These are phyloP conservation scores for Brassica nigra DNA, from an alignment of 345 rosid species.

Conservation along the genomic window DNA sequence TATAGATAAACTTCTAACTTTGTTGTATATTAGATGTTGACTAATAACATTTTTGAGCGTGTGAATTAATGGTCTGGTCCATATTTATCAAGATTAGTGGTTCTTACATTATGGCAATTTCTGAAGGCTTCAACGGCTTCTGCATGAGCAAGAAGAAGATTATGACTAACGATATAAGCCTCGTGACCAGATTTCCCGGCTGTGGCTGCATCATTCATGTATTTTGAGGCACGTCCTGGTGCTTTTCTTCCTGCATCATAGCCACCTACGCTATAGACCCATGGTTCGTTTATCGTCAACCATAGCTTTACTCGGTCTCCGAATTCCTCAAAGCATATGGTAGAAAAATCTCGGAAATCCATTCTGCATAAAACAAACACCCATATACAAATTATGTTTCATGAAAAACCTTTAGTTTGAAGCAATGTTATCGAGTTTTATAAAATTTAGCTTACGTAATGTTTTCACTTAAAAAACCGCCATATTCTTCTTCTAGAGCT, in stretches of 20 bases:
- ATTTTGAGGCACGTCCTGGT: constrained; percentile 44
- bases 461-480: constrained; percentile 30
- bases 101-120: constrained; percentile 19
- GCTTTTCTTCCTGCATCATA: constrained; percentile 39
- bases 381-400: neutral
- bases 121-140: constrained; percentile 41
- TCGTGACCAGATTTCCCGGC: constrained; percentile 40
- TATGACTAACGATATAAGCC: constrained; percentile 33
- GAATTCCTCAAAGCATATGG: constrained; percentile 44
- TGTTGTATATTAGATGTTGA: neutral
- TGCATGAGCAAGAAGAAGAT: constrained; percentile 37
- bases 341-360: constrained; percentile 43
- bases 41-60: neutral
- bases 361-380: neutral
- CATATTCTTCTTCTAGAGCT: constrained; percentile 37
- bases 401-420: neutral
- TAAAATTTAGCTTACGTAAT: constrained; percentile 10
- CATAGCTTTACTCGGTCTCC: constrained; percentile 57
- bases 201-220: constrained; percentile 25
- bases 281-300: constrained; percentile 55
- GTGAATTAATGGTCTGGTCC: neutral
- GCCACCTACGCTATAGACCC: constrained; percentile 32
- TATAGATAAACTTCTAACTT: neutral
- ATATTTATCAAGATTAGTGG: neutral
- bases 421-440: too few relatives aligned